Conservation (phyloP, 2,329 filamentous ascomycete genomes). For the Teratosphaeria destructans region DNA sequence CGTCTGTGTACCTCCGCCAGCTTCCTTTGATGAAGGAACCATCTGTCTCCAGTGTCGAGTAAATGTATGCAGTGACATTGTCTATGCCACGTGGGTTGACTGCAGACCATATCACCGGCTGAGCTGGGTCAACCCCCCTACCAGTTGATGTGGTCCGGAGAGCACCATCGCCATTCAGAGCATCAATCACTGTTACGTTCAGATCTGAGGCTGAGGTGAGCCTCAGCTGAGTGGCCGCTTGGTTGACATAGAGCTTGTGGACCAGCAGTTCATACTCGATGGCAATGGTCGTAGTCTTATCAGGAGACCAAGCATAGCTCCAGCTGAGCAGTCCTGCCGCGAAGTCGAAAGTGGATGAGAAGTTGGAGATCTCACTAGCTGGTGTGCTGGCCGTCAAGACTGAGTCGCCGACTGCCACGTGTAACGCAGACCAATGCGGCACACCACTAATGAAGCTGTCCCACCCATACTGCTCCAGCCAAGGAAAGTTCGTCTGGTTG, state of each 20-base stretch:
- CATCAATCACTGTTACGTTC: constrained; percentile 52
- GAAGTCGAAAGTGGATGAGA: constrained; percentile 52
- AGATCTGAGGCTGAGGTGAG: constrained; percentile 45
- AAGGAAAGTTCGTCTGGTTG: constrained; percentile 54
- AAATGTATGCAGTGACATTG: constrained; percentile 50
- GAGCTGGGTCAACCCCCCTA: constrained; percentile 44
- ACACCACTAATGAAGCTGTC: constrained; percentile 63
- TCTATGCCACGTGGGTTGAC: constrained; percentile 52
- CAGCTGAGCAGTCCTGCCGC: constrained; percentile 53
- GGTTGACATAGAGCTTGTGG: constrained; percentile 52
- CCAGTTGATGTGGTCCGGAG: constrained; percentile 50
- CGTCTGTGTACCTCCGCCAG: constrained; percentile 34
- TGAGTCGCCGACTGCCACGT: constrained; percentile 44
- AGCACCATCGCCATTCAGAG: constrained; percentile 59
- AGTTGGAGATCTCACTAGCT: constrained; percentile 48
- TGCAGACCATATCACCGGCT: constrained; percentile 50
- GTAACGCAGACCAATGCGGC: constrained; percentile 55
- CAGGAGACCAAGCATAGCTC: constrained; percentile 56
- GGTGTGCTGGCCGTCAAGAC: constrained; percentile 53
- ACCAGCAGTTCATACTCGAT: constrained; percentile 57
- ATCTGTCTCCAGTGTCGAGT: constrained; percentile 39
- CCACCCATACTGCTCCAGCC: constrained; percentile 58
- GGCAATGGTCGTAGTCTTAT: constrained; percentile 39
- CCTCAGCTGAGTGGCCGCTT: constrained; percentile 50
- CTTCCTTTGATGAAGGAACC: constrained; percentile 29